Evolutionary conservation across 345 rosid genomes (phyloP).

Genomic region (Moringa oleifera): DNA sequence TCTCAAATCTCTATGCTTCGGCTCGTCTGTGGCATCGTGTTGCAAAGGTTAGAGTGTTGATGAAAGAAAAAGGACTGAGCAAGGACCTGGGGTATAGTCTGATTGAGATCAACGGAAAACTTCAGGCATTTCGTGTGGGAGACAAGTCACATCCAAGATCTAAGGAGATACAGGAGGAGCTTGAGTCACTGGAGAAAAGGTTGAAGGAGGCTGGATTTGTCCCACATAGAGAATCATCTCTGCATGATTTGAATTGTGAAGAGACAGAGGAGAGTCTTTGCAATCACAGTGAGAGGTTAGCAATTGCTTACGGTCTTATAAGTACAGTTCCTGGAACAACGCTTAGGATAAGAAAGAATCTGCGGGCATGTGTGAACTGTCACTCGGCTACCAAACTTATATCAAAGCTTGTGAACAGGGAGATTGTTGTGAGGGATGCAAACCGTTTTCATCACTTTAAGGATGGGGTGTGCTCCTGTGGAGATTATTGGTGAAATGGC

Average conservation of each 20-base stretch:
- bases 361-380: slow-evolving; percentile 60
- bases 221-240: slow-evolving; percentile 37
- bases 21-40: slow-evolving; percentile 51
- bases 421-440: slow-evolving; percentile 59
- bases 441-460: slow-evolving; percentile 65
- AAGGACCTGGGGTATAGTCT: slow-evolving; percentile 59
- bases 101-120: slow-evolving; percentile 52
- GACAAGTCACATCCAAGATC: slow-evolving; percentile 54
- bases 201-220: slow-evolving; percentile 53
- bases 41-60: slow-evolving; percentile 42
- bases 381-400: slow-evolving; percentile 57
- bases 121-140: slow-evolving; percentile 51
- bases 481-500: slow-evolving; percentile 36
- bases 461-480: slow-evolving; percentile 49
- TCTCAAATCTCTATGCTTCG: slow-evolving; percentile 72
- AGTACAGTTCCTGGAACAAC: slow-evolving; percentile 52
- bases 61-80: slow-evolving; percentile 52
- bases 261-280: slow-evolving; percentile 59
- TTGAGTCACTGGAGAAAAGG: slow-evolving; percentile 44
- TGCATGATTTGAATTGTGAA: slow-evolving; percentile 58
- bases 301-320: slow-evolving; percentile 62
- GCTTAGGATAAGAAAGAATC: slow-evolving; percentile 54
- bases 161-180: slow-evolving; percentile 39
- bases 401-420: slow-evolving; percentile 51
- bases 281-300: slow-evolving; percentile 65